These are phyloP conservation scores for Termitomyces sp. DNA, from an alignment of 768 basidiomycete genomes.

Conservation along the genomic window DNA sequence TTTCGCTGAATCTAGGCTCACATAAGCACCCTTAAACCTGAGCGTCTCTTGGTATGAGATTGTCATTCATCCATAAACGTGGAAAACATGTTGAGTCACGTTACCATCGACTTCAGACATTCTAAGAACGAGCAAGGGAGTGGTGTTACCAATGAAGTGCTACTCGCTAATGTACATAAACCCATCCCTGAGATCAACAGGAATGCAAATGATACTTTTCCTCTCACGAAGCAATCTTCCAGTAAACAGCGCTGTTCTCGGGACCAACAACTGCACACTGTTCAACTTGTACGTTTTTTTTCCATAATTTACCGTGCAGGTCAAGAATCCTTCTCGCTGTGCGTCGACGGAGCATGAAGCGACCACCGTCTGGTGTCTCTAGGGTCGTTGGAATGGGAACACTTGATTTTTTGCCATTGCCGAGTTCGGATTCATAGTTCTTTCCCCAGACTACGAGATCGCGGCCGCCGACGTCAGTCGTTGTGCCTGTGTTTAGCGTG, in stretches of 20 bases:
- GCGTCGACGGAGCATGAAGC: slow-evolving; percentile 52
- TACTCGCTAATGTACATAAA: neutral
- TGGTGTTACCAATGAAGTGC: neutral
- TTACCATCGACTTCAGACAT: neutral
- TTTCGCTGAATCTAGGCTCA: neutral
- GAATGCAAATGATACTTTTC: neutral
- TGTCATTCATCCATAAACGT: neutral
- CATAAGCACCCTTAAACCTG: neutral
- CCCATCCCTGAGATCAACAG: neutral
- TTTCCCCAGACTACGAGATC: slow-evolving; percentile 73
- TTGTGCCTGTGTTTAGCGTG: slow-evolving; percentile 58
- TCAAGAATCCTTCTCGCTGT: slow-evolving; percentile 52
- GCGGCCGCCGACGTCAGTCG: slow-evolving; percentile 45
- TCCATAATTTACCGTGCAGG: slow-evolving; percentile 55
- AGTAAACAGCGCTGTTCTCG: slow-evolving; percentile 62
- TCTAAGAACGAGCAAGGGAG: neutral
- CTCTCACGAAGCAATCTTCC: slow-evolving; percentile 39
- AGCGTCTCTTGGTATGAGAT: neutral
- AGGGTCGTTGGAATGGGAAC: slow-evolving; percentile 48
- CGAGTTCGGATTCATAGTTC: slow-evolving; percentile 70
- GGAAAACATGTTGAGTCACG: neutral
- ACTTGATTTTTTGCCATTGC: slow-evolving; percentile 65
- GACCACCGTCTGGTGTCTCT: slow-evolving; percentile 43
- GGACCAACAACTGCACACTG: slow-evolving; percentile 61
- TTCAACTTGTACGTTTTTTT: slow-evolving; percentile 53